Base-by-base conservation (phyloP, 345 rosid species). In the Eucalyptus lansdowneana region DNA sequence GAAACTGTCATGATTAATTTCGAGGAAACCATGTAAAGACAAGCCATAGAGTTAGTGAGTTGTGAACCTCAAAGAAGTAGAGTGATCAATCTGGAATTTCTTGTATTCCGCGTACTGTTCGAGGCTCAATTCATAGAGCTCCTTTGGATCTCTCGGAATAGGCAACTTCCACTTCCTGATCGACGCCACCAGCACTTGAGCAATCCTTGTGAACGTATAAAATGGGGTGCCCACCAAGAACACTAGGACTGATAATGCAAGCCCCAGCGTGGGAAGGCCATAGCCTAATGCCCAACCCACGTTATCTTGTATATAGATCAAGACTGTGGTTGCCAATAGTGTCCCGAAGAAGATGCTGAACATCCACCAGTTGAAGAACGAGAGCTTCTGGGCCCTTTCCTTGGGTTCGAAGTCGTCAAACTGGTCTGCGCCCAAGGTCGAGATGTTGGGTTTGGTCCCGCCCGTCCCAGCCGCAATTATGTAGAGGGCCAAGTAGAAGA, bases 331-430 rank as follows among this genome's bases (percentile, higher is more conserved):
- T 6, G 96, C 91, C 90, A 96, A 93, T 17, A 95, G 94, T 25
- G 94, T 90, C 19, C 96, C 96, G 17, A 95, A 92, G 93, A 95
- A 95, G 72, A 94, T 93, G 93, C 94, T 93, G 81, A 94, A 94
- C 94, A 95, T 90, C 96, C 97, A 95, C 96, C 97, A 94, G 87
- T 95, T 95, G 85, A 96, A 96, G 92, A 95, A 96, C 4, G 97
- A 95, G 50, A 95, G 90, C 92, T 96, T 96, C 7, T 94, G 95
- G 25, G 27, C 15, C 92, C 92, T 93, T 89, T 96, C 97, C 76
- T 90, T 94, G 1, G 95, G 96, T 87, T 94, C 94, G 49, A 90
- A 92, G 44, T 96, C 95, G 80, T 96, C 96, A 6, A 96, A 96
- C 45, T 95, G 96, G 90, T 96, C 95, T 3, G 97, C 97, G 3